These are phyloP conservation scores for Trichophyton schoenleinii DNA, from an alignment of 2,329 filamentous ascomycete species.

Conservation along the genomic window DNA sequence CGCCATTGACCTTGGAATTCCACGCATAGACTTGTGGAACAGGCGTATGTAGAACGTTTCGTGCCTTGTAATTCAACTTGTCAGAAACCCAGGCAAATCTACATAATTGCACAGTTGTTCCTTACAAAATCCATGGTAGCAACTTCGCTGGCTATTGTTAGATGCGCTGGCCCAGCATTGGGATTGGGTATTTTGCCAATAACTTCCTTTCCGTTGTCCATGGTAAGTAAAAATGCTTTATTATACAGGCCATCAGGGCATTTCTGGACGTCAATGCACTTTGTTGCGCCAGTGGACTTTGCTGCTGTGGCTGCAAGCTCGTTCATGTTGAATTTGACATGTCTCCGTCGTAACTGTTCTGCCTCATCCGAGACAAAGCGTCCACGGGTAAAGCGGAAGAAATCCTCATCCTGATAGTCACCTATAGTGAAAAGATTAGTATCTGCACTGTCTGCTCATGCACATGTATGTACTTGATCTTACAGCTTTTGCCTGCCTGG, in stretches of 20 bases:
- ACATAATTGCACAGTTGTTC: background rate
- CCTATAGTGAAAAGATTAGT: background rate
- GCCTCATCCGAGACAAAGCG: conserved; percentile 19
- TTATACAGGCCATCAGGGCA: conserved; percentile 19
- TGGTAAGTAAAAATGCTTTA: conserved; percentile 21
- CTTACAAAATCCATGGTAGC: conserved; percentile 25
- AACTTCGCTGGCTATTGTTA: conserved; percentile 25
- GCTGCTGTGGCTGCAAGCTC: conserved; percentile 15
- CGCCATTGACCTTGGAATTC: conserved; percentile 5
- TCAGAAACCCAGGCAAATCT: too few species aligned
- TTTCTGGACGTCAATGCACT: conserved; percentile 24
- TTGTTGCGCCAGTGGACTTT: conserved; percentile 19
- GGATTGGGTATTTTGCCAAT: conserved; percentile 15
- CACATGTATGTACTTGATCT: too few species aligned
- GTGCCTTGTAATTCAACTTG: background rate
- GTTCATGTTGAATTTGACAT: conserved; percentile 17
- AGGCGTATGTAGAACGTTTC: background rate
- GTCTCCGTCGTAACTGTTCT: conserved; percentile 14
- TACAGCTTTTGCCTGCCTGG: too few species aligned
- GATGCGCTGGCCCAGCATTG: conserved; percentile 11
- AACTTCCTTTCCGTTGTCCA: conserved; percentile 13
- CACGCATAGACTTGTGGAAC: conserved; percentile 7
- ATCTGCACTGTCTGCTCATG: too few species aligned
- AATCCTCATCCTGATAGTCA: background rate
- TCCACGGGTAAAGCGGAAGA: conserved; percentile 22